These are phyloP conservation scores for Bryoglossum gracile DNA, from an alignment of 495 filamentous ascomycete genomes.

Conservation along the genomic window DNA sequence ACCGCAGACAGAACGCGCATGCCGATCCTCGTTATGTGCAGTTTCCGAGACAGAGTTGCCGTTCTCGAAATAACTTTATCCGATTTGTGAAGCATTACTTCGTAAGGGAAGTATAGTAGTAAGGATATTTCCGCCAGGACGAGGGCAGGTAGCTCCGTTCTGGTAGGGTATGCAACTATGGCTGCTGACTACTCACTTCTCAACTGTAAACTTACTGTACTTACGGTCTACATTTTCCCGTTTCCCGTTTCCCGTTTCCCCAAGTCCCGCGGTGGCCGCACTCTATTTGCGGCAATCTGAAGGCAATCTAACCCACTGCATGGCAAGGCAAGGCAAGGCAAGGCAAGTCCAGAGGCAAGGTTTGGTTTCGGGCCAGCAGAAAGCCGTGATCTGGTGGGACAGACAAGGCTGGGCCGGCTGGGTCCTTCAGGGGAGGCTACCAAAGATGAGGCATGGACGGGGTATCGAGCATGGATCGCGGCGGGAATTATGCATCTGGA, in stretches of 20 bases:
- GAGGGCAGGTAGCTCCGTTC: no score
- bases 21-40: background rate
- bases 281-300: slow-evolving; percentile 1
- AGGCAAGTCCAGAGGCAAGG: background rate
- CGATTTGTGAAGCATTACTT: background rate
- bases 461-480: slow-evolving; percentile 4
- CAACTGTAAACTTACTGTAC: background rate
- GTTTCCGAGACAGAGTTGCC: slow-evolving; percentile 29
- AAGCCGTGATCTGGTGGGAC: slow-evolving; percentile 10
- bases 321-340: no score
- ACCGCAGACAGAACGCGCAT: slow-evolving; percentile 3
- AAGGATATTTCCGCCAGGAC: no score
- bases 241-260: background rate
- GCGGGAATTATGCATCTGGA: slow-evolving; percentile 1
- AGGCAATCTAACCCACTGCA: no score
- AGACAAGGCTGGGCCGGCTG: background rate
- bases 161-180: no score
- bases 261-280: background rate
- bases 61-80: slow-evolving; percentile 25
- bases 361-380: slow-evolving; percentile 3
- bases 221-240: background rate
- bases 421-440: background rate
- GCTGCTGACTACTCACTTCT: slow-evolving; percentile 1
- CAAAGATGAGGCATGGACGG: background rate
- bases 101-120: background rate